Conservation (phyloP, 345 rosid species). For the Corchorus olitorius region DNA sequence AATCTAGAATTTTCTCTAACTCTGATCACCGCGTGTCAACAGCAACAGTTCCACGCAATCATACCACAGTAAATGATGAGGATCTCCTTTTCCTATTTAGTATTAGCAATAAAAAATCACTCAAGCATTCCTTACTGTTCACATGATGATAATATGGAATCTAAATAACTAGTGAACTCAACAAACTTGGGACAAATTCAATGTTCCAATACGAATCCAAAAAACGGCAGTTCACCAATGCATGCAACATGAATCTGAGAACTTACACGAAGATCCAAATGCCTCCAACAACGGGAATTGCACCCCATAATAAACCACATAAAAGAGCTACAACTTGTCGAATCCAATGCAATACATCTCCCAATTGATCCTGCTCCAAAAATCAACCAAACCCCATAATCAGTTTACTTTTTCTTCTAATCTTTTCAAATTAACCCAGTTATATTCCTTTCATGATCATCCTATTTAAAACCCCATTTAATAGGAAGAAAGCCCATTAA, state of each 20-base stretch:
- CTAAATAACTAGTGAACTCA: not conserved
- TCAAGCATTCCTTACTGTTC: not conserved
- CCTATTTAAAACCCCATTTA: not conserved
- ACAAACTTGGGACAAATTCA: not conserved
- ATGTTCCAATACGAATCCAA: not conserved
- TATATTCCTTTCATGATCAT: conserved; percentile 1
- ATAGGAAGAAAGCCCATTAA: not conserved
- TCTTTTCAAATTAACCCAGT: not conserved
- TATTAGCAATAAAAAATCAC: not conserved
- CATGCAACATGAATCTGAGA: not conserved
- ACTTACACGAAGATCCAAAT: conserved; percentile 87
- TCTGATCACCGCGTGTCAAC: not conserved
- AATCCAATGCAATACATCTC: conserved; percentile 98
- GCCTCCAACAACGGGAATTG: conserved; percentile 88
- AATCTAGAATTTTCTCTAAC: not conserved
- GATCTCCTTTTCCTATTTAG: not conserved
- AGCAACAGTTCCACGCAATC: not conserved
- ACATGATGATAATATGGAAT: not conserved
- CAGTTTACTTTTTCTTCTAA: not conserved
- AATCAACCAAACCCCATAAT: conserved; percentile 6
- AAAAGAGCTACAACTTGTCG: conserved; percentile 77
- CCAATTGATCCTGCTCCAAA: conserved; percentile 81
- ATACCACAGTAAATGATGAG: not conserved
- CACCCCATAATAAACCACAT: conserved; percentile 86
- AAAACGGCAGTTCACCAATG: not conserved